phyloP scores from a whole-genome alignment of 495 filamentous ascomycete genomes.

The Penicillium ucsense region DNA sequence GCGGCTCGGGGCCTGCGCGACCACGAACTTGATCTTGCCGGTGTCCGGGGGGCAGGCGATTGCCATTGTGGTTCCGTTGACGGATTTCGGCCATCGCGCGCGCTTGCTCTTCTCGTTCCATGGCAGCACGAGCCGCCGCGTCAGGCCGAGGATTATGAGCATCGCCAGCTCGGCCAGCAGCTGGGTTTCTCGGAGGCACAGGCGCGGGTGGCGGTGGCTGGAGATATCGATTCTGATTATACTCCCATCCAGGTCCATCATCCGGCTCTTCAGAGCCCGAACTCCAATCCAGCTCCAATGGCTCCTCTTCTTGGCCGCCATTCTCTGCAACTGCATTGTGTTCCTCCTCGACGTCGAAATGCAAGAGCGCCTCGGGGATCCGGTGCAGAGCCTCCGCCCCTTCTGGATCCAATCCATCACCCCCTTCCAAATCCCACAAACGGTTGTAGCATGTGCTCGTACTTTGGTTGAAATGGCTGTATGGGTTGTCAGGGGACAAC shows the following conservation, averaged over 20 bases:
- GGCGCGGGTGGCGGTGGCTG: constrained; percentile 38
- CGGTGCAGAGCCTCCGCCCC: constrained; percentile 35
- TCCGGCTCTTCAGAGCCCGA: constrained; percentile 14
- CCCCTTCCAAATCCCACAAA: constrained; percentile 81
- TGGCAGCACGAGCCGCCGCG: constrained; percentile 31
- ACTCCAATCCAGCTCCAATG: not conserved
- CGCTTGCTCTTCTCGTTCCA: constrained; percentile 35
- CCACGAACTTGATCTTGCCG: not conserved
- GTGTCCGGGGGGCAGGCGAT: constrained; percentile 1
- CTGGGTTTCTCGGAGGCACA: constrained; percentile 25
- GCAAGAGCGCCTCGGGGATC: constrained; percentile 25
- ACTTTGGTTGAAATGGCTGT: constrained; percentile 72
- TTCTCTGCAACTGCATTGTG: constrained; percentile 6
- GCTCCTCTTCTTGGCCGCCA: constrained; percentile 13
- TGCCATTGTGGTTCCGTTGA: constrained; percentile 18
- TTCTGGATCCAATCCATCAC: constrained; percentile 53
- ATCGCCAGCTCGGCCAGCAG: constrained; percentile 12
- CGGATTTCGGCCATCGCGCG: constrained; percentile 35
- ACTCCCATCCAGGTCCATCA: constrained; percentile 1
- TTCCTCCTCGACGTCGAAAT: constrained; percentile 32
- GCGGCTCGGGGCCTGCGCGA: not conserved
- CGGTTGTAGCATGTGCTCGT: constrained; percentile 65
- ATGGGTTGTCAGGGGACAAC: constrained; percentile 74
- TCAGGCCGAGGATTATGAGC: constrained; percentile 22
- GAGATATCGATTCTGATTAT: constrained; percentile 18